Evolutionary conservation across 1,284 basidiomycete species (phyloP).

Genomic region (Volvariella surrecta): DNA sequence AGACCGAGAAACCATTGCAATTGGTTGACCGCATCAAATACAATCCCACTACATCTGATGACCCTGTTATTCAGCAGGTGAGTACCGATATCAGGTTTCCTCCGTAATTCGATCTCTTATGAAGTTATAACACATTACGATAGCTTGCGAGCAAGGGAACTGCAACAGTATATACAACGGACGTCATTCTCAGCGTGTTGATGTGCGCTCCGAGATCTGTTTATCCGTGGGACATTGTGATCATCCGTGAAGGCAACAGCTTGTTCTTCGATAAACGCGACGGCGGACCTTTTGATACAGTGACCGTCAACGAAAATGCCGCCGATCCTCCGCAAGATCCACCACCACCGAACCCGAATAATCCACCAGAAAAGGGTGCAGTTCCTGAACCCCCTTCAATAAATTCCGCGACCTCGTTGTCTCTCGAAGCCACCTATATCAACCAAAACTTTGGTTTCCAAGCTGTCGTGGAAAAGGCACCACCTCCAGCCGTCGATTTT

Average conservation of each 20-base stretch:
- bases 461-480: slow-evolving; percentile 71
- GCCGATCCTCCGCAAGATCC: slow-evolving; percentile 91
- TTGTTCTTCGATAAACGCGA: slow-evolving; percentile 98
- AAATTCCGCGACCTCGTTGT: slow-evolving; percentile 91
- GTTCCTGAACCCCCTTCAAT: slow-evolving; percentile 70
- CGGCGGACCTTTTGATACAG: slow-evolving; percentile 94
- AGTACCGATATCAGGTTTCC: slow-evolving; percentile 12
- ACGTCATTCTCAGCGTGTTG: slow-evolving; percentile 91
- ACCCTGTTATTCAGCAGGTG: slow-evolving; percentile 89
- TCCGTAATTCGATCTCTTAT: slow-evolving; percentile 7
- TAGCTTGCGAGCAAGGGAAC: slow-evolving; percentile 74
- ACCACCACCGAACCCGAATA: slow-evolving; percentile 67
- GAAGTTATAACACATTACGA: slow-evolving; percentile 9
- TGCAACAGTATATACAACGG: slow-evolving; percentile 89
- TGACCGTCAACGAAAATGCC: slow-evolving; percentile 99
- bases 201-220: slow-evolving; percentile 96
- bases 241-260: slow-evolving; percentile 88
- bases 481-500: slow-evolving; percentile 62
- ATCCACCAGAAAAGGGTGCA: slow-evolving; percentile 55
- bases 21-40: slow-evolving; percentile 94
- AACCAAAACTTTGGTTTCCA: slow-evolving; percentile 99
- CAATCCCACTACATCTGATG: slow-evolving; percentile 96
- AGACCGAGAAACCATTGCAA: slow-evolving; percentile 86
- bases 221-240: slow-evolving; percentile 98
- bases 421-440: slow-evolving; percentile 97